These are phyloP conservation scores for Spathaspora sp. DNA, from an alignment of 805 yeast species.

Conservation along the genomic window DNA sequence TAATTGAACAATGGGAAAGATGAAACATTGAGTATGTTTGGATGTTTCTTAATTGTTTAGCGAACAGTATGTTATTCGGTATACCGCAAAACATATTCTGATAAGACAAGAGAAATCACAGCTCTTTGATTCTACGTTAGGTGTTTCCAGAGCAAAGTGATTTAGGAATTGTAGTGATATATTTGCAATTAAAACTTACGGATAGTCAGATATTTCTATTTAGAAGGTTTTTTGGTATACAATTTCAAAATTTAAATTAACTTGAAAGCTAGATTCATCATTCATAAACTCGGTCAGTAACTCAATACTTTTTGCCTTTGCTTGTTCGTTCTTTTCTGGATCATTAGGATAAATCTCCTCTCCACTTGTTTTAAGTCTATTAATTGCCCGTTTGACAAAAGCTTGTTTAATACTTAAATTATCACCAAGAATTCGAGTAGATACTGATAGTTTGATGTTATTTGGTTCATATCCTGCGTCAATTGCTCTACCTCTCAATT, in stretches of 20 bases:
- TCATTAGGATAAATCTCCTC: constrained; percentile 8
- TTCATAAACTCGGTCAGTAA: constrained; percentile 12
- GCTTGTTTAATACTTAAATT: constrained; percentile 5
- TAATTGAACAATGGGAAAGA: no score
- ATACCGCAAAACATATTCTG: no score
- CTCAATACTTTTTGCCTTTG: constrained; percentile 6
- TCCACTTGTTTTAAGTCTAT: constrained; percentile 10
- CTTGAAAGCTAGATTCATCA: constrained; percentile 7
- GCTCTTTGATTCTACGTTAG: no score
- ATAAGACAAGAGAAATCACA: no score
- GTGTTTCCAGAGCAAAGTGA: no score
- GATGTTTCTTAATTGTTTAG: no score
- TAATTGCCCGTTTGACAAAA: constrained; percentile 8
- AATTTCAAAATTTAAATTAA: not conserved
- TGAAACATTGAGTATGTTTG: no score
- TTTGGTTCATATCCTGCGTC: constrained; percentile 15
- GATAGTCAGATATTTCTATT: no score
- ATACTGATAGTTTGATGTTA: constrained; percentile 9
- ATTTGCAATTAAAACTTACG: no score
- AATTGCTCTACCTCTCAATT: constrained; percentile 13
- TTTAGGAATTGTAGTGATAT: no score
- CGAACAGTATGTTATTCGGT: no score
- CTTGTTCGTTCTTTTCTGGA: constrained; percentile 1
- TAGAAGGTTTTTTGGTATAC: not conserved
- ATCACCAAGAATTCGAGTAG: constrained; percentile 13